Evolutionary conservation across 306 rosid genomes (phyloP).

Genomic region (Vicia faba): DNA sequence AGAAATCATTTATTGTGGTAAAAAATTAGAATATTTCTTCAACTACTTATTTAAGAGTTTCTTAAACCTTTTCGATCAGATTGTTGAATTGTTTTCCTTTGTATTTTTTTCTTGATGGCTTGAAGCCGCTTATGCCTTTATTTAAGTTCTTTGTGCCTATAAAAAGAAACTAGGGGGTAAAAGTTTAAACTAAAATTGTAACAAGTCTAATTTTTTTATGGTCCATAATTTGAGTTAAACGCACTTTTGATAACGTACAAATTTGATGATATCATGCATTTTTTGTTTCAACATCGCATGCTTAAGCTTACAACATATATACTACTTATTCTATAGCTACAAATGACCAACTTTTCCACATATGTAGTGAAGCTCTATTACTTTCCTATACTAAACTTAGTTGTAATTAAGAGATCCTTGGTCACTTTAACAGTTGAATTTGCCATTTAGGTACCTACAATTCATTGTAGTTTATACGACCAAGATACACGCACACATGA

Average conservation of each 20-base stretch:
- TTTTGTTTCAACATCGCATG: slow-evolving; percentile 4
- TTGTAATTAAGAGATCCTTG: slow-evolving; percentile 32
- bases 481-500: slow-evolving; percentile 10
- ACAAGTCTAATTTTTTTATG: neutral
- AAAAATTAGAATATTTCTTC: too few species aligned
- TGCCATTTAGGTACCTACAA: slow-evolving; percentile 20
- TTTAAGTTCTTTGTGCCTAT: too few species aligned
- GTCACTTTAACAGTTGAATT: slow-evolving; percentile 34
- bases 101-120: too few species aligned
- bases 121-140: too few species aligned
- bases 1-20: too few species aligned
- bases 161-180: too few species aligned
- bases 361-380: slow-evolving; percentile 30
- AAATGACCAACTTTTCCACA: neutral
- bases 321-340: slow-evolving; percentile 17
- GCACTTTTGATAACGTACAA: neutral
- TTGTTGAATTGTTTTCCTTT: too few species aligned
- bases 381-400: slow-evolving; percentile 23
- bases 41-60: too few species aligned
- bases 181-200: neutral
- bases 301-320: slow-evolving; percentile 19
- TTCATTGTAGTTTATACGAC: slow-evolving; percentile 19
- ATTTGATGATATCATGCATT: neutral
- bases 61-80: too few species aligned
- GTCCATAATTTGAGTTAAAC: neutral